Evolutionary conservation across 257 asterid genomes (phyloP).

Genomic region (Gentiana macrophylla): DNA sequence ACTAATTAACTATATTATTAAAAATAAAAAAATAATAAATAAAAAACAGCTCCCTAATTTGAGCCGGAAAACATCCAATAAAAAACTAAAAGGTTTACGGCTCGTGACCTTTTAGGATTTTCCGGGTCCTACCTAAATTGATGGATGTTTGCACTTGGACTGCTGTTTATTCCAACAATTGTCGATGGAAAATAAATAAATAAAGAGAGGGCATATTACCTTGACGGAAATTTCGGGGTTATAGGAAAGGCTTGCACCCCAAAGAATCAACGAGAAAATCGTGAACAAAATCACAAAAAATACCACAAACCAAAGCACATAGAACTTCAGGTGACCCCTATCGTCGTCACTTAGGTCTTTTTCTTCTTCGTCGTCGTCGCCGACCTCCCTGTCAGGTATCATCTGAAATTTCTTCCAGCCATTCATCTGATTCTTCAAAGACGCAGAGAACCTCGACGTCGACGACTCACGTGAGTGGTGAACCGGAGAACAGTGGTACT

Average conservation of each 20-base stretch:
- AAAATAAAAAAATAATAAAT: too few species aligned
- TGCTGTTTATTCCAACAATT: neutral
- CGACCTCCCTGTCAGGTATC: slow-evolving; percentile 19
- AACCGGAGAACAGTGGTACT: slow-evolving; percentile 83
- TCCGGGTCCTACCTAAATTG: too few species aligned
- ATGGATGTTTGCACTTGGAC: too few species aligned
- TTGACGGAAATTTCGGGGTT: slow-evolving; percentile 51
- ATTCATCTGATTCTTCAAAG: slow-evolving; percentile 36
- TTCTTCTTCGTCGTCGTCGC: slow-evolving; percentile 30
- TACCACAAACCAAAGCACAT: slow-evolving; percentile 45
- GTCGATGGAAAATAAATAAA: neutral
- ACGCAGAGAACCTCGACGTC: slow-evolving; percentile 68
- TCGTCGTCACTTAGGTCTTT: slow-evolving; percentile 12
- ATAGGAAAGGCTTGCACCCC: slow-evolving; percentile 64
- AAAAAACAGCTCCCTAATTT: too few species aligned
- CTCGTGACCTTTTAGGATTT: too few species aligned
- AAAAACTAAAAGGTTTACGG: too few species aligned
- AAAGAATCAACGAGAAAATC: slow-evolving; percentile 56
- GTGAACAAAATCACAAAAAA: slow-evolving; percentile 51
- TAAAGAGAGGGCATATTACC: slow-evolving; percentile 22
- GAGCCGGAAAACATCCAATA: too few species aligned
- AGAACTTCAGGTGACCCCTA: slow-evolving; percentile 34
- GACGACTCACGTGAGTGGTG: slow-evolving; percentile 95
- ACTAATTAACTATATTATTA: too few species aligned
- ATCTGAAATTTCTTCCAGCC: slow-evolving; percentile 59